Evolutionary conservation across 495 filamentous ascomycete species (phyloP).

Genomic region (Polyplosphaeria fusca): DNA sequence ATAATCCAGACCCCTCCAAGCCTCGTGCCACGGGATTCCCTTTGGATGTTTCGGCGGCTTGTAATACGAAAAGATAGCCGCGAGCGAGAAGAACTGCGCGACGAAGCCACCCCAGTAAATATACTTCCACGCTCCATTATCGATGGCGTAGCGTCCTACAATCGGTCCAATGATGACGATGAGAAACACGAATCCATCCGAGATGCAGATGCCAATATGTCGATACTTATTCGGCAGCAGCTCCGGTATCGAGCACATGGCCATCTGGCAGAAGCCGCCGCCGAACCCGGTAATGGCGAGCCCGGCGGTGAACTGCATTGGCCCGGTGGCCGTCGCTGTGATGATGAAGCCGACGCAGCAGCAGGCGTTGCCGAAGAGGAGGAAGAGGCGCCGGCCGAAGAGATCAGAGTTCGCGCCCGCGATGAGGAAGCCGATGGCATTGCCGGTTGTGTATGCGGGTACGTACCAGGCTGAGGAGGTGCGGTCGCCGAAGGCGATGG

Average conservation of each 20-base stretch:
- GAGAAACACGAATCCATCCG: slow-evolving; percentile 30
- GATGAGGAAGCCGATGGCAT: slow-evolving; percentile 32
- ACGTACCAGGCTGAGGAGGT: slow-evolving; percentile 22
- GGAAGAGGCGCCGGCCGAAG: slow-evolving; percentile 34
- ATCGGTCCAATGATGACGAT: slow-evolving; percentile 33
- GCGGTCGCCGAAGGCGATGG: slow-evolving; percentile 1
- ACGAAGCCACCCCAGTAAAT: slow-evolving; percentile 35
- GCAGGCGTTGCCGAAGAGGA: slow-evolving; percentile 29
- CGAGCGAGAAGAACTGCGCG: slow-evolving; percentile 28
- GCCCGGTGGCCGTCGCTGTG: slow-evolving; percentile 21
- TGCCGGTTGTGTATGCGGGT: slow-evolving; percentile 31
- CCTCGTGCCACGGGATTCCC: slow-evolving; percentile 37
- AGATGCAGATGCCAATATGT: slow-evolving; percentile 31
- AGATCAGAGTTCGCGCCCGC: slow-evolving; percentile 36
- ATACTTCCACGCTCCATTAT: slow-evolving; percentile 29
- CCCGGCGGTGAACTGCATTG: slow-evolving; percentile 33
- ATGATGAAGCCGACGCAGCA: slow-evolving; percentile 35
- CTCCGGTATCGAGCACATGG: slow-evolving; percentile 32
- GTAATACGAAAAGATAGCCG: slow-evolving; percentile 26
- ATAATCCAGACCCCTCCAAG: slow-evolving; percentile 36
- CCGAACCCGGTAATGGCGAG: slow-evolving; percentile 37
- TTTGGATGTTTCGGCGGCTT: slow-evolving; percentile 38
- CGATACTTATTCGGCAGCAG: slow-evolving; percentile 33
- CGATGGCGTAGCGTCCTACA: slow-evolving; percentile 30
- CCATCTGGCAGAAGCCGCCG: slow-evolving; percentile 35